Evolutionary conservation across 768 basidiomycete genomes (phyloP), one percentile per base, ranked within the genome.

Genomic region (Russula lepida): DNA sequence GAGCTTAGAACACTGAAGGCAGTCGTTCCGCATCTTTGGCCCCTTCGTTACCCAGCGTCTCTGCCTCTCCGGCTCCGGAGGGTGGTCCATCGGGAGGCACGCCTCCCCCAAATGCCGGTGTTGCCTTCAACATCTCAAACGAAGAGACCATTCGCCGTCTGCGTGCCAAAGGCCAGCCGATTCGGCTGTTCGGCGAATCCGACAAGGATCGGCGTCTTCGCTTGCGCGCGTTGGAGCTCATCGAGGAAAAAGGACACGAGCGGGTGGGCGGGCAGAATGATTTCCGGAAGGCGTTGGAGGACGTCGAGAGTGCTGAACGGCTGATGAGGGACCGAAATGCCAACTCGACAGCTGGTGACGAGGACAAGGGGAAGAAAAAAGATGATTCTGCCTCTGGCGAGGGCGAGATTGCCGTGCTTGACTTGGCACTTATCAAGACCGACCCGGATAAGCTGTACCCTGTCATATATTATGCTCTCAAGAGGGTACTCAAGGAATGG

Each of bases 361-460:
- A 74, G 21, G 78, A 74, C 51, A 85, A 82, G 64, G 84, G 80
- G 68, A 85, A 84, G 76, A 85, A 81, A 71, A 86, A 84, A 66
- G 84, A 79, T 8, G 78, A 81, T 1, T 50, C 59, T 23, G 32
- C 56, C 9, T 77, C 71, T 25, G 71, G 70, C 47, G 66, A 71
- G 54, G 64, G 69, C 54, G 76, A 85, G 68, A 74, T 79, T 32
- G 74, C 77, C 46, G 72, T 69, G 32, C 75, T 99, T 50, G 92
- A 99, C 72, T 72, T 98, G 30, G 77, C 71, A 6, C 78, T 98
- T 62, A 72, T 98, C 69, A 95, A 93, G 78, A 84, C 83, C 19
- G 92, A 98, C 71, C 90, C 93, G 7, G 91, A 95, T 77, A 97
- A 91, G 73, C 76, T 98, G 30, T 98, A 99, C 70, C 97, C 97